Base-by-base conservation (phyloP, 495 filamentous ascomycete genomes). In the Tuber indicum region DNA sequence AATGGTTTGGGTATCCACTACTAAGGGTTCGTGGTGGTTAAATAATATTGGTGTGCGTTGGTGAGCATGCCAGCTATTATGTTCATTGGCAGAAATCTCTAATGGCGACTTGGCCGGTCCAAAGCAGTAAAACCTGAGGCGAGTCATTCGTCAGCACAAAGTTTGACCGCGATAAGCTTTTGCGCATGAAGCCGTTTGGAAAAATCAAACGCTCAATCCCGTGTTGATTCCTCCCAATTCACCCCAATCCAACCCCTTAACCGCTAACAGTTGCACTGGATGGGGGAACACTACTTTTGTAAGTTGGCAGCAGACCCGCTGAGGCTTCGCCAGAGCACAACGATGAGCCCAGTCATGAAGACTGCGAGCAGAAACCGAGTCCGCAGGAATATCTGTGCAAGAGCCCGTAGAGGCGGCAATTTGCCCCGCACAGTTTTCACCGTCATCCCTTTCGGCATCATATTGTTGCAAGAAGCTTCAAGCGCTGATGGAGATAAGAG, bases 31-130 rank as follows among this genome's bases (percentile, higher is more conserved):
- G 85, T 98, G 96, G 85, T 92, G 93, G 85, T 99, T 99, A 88
- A 96, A 97, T 78, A 97, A 89, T 76, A 98, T 92, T 52, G 96
- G 96, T 14, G 96, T 98, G 77, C 93, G 90, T 73, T 94, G 86
- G 84, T 97, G 94, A 74, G 90, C 89, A 78, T 92, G 91, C 96
- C 96, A 99, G 76, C 91, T 89, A 71, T 89, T 90, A 85, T 96
- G 92, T 83, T 98, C 96, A 81, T 97, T 97, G 41, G 91, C 86
- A 46, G 90, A 89, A 92, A 99, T 97, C 62, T 94, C 90, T 91
- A 96, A 96, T 71, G 96, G 96, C 19, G 96, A 88, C 86, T 94
- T 97, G 17, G 92, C 88, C 14, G 96, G 94, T 19, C 96, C 96
- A 88, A 92, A 99, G 87, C 96, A 99, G 86, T 97, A 97, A 85